phyloP scores from a whole-genome alignment of 1,284 basidiomycete species.

The Rhodotorula glutinis region DNA sequence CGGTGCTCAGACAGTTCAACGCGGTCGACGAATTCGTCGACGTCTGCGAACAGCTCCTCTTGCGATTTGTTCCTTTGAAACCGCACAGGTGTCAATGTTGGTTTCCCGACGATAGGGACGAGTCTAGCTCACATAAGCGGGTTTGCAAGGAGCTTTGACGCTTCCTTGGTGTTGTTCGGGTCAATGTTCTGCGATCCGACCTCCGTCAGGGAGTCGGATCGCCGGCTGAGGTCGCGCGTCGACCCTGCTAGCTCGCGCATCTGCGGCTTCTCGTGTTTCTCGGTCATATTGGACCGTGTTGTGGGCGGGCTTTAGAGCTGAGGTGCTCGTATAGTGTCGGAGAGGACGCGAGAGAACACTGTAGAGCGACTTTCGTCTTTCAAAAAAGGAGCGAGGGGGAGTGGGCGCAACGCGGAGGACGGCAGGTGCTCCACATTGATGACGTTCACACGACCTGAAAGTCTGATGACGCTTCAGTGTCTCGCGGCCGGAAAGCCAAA shows the following conservation, averaged over 20 bases:
- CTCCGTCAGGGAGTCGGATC: neutral
- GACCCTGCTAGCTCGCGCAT: neutral
- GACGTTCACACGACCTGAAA: too few relatives aligned
- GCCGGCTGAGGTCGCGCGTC: neutral
- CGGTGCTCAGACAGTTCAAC: conserved; percentile 3
- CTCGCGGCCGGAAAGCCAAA: too few relatives aligned
- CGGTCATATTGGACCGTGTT: neutral
- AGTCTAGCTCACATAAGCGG: neutral
- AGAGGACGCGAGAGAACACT: too few relatives aligned
- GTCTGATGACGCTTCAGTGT: too few relatives aligned
- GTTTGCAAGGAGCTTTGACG: neutral
- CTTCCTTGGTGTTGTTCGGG: neutral
- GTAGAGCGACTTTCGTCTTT: too few relatives aligned
- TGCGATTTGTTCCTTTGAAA: conserved; percentile 7
- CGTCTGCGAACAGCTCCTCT: conserved; percentile 11
- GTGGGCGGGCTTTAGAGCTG: too few relatives aligned
- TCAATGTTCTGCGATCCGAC: neutral
- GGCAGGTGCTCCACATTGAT: too few relatives aligned
- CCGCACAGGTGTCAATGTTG: neutral
- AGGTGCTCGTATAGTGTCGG: too few relatives aligned
- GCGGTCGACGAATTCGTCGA: conserved; percentile 23
- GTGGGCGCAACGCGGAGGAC: too few relatives aligned
- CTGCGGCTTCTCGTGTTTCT: neutral
- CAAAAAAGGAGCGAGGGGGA: too few relatives aligned
- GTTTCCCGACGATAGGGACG: too few relatives aligned